Evolutionary conservation across 1,284 basidiomycete genomes (phyloP).

Genomic region (Ustilago shanxiensis): DNA sequence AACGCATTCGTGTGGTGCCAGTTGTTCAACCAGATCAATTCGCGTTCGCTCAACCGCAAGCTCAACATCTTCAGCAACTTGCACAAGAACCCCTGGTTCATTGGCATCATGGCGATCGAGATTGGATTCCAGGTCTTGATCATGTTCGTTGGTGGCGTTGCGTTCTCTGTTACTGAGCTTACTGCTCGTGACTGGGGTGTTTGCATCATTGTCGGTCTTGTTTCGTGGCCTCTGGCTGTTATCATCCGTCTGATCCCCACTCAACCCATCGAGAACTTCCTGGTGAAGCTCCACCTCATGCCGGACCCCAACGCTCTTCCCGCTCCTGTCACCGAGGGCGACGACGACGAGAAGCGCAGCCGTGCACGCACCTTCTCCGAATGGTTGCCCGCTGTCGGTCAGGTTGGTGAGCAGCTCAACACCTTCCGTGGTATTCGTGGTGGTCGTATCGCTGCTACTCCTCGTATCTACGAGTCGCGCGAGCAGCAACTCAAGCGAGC

Average conservation of each 20-base stretch:
- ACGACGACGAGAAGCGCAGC: constrained; percentile 72
- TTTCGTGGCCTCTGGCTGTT: constrained; percentile 88
- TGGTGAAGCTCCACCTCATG: constrained; percentile 79
- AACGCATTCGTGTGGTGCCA: constrained; percentile 93
- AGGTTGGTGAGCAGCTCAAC: constrained; percentile 70
- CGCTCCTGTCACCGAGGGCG: constrained; percentile 63
- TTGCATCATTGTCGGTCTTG: constrained; percentile 84
- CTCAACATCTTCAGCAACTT: constrained; percentile 92
- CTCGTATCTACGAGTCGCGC: constrained; percentile 66
- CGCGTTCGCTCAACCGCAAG: constrained; percentile 83
- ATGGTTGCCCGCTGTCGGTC: constrained; percentile 79
- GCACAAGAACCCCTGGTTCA: constrained; percentile 84
- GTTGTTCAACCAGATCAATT: constrained; percentile 86
- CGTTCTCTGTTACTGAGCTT: constrained; percentile 88
- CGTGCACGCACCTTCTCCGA: constrained; percentile 73
- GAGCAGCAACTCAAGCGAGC: constrained; percentile 62
- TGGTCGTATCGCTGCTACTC: constrained; percentile 79
- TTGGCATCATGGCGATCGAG: constrained; percentile 87
- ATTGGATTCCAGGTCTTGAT: constrained; percentile 88
- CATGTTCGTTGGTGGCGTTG: constrained; percentile 89
- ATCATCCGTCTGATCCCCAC: constrained; percentile 87
- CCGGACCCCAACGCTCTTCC: constrained; percentile 80
- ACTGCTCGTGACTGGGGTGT: constrained; percentile 90
- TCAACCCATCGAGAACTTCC: constrained; percentile 80
- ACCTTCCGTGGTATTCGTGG: constrained; percentile 71